Percentiles rank a stretch among this genome's conserved stretches.
Evolutionary conservation across 495 filamentous ascomycete genomes (phyloP).

Genomic region (Podospora tetraspora): DNA sequence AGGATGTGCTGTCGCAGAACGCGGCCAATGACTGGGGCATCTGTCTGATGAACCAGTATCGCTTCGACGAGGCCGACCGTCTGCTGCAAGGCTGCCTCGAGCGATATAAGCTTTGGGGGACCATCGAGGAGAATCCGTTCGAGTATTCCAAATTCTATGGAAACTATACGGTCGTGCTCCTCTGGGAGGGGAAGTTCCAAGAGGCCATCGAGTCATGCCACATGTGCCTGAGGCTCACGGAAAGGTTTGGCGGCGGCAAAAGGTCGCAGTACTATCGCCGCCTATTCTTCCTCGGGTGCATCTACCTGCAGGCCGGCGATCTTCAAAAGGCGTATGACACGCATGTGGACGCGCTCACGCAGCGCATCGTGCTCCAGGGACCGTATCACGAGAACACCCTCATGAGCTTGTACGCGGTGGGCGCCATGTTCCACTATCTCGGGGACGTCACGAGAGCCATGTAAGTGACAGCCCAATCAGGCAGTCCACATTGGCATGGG

Average conservation of each 20-base stretch:
- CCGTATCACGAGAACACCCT: constrained; percentile 19
- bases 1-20: constrained; percentile 24
- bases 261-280: constrained; percentile 18
- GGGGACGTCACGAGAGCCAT: constrained; percentile 11
- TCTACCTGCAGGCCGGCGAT: constrained; percentile 20
- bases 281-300: constrained; percentile 22
- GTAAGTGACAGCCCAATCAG: constrained; percentile 2
- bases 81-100: constrained; percentile 17
- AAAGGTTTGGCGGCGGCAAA: constrained; percentile 8
- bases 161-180: constrained; percentile 16
- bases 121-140: constrained; percentile 20
- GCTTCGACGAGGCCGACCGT: constrained; percentile 18
- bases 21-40: constrained; percentile 19
- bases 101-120: constrained; percentile 21
- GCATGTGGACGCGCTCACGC: constrained; percentile 19
- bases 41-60: constrained; percentile 20
- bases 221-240: constrained; percentile 6
- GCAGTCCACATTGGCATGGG: background rate
- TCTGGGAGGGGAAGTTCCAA: constrained; percentile 18
- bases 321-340: constrained; percentile 15
- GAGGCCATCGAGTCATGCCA: constrained; percentile 18
- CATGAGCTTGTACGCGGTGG: constrained; percentile 29
- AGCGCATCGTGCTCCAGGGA: constrained; percentile 15
- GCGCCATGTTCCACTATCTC: constrained; percentile 14
- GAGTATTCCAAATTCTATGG: constrained; percentile 30